These are phyloP conservation scores for Antrodiella citrinella DNA, from an alignment of 768 basidiomycete genomes.

Conservation along the genomic window DNA sequence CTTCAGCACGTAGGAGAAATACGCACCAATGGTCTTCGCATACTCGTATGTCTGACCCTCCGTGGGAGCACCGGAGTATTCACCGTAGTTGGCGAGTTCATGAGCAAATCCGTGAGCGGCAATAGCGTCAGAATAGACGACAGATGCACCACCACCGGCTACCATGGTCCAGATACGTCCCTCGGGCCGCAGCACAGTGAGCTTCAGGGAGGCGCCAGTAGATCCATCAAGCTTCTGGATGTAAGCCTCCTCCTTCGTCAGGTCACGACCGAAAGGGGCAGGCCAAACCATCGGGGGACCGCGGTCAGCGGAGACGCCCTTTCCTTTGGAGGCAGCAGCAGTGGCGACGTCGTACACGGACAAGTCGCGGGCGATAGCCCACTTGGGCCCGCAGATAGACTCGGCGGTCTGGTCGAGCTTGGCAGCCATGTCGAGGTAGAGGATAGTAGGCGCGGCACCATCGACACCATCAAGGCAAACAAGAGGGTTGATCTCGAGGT, in stretches of 20 bases:
- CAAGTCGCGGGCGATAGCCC: constrained; percentile 93
- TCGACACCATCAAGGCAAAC: constrained; percentile 81
- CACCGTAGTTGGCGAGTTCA: constrained; percentile 98
- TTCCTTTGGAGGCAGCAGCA: constrained; percentile 33
- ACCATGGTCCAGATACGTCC: constrained; percentile 99
- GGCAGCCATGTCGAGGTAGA: constrained; percentile 99
- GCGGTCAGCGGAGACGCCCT: constrained; percentile 73
- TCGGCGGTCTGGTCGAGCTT: constrained; percentile 99
- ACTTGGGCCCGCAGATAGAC: constrained; percentile 95
- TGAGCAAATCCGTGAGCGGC: constrained; percentile 92
- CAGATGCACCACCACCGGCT: constrained; percentile 86
- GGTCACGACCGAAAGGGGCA: constrained; percentile 92
- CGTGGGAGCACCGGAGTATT: constrained; percentile 97
- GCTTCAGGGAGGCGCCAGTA: constrained; percentile 96
- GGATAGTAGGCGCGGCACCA: constrained; percentile 68
- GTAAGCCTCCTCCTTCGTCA: constrained; percentile 99
- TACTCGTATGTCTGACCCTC: constrained; percentile 99
- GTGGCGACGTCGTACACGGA: constrained; percentile 57
- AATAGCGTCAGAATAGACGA: constrained; percentile 68
- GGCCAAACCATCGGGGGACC: constrained; percentile 98
- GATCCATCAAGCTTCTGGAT: constrained; percentile 97
- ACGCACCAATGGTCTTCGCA: constrained; percentile 92
- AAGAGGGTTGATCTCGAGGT: constrained; percentile 99
- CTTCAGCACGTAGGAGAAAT: not conserved
- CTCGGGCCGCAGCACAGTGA: constrained; percentile 91